Evolutionary conservation across 1,284 basidiomycete genomes (phyloP).

Genomic region (Hypsizygus ulmarius): DNA sequence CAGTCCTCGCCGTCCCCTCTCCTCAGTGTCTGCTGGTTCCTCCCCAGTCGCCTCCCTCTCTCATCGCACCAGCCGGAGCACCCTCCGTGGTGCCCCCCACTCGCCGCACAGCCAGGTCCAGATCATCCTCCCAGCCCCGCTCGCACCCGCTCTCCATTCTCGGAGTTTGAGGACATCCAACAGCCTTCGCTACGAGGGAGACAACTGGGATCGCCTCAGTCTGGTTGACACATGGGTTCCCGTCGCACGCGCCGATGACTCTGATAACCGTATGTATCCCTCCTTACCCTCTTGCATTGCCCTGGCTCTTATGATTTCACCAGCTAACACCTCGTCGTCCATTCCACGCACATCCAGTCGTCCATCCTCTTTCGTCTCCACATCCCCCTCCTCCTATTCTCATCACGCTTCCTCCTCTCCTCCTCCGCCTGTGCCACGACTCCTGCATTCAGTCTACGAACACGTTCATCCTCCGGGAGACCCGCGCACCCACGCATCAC

Average conservation of each 20-base stretch:
- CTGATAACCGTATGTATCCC: slow-evolving; percentile 4
- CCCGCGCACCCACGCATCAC: too few species aligned
- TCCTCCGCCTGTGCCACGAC: slow-evolving; percentile 12
- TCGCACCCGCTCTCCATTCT: slow-evolving; percentile 37
- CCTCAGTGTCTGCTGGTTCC: slow-evolving; percentile 38
- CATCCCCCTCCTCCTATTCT: slow-evolving; percentile 10
- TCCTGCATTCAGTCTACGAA: not conserved
- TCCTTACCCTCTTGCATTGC: not conserved
- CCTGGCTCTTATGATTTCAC: not conserved
- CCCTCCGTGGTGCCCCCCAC: slow-evolving; percentile 49
- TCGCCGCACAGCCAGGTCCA: slow-evolving; percentile 52
- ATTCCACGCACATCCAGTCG: slow-evolving; percentile 11
- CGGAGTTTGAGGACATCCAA: slow-evolving; percentile 18
- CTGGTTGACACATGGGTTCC: slow-evolving; percentile 40
- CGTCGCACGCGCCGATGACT: slow-evolving; percentile 15
- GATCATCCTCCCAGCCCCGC: slow-evolving; percentile 56
- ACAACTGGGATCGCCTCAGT: slow-evolving; percentile 25
- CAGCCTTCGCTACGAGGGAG: slow-evolving; percentile 14
- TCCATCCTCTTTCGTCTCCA: slow-evolving; percentile 7
- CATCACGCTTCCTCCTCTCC: slow-evolving; percentile 7
- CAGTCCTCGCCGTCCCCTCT: slow-evolving; percentile 33
- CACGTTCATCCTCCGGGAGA: too few species aligned
- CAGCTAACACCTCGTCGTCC: slow-evolving; percentile 5
- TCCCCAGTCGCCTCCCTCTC: slow-evolving; percentile 28
- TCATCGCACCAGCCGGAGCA: slow-evolving; percentile 33